Percentiles rank a stretch among this genome's conserved stretches.
Evolutionary conservation across 306 rosid genomes (phyloP).

Genomic region (Acacia confusa): DNA sequence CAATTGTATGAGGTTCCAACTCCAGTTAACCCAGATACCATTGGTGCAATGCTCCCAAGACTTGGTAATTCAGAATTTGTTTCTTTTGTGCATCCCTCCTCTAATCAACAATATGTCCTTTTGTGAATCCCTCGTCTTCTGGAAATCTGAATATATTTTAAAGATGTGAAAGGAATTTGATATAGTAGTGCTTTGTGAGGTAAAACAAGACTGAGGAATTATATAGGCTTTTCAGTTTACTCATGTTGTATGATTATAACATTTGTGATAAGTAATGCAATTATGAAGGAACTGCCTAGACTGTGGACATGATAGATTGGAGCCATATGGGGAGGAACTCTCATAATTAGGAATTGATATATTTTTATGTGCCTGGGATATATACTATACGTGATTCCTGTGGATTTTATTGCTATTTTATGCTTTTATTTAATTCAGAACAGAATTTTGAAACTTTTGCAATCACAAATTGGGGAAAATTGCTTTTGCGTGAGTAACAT

Average conservation of each 20-base stretch:
- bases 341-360: background rate
- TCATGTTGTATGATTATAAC: background rate
- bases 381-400: background rate
- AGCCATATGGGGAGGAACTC: background rate
- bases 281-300: background rate
- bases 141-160: background rate
- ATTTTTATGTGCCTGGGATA: background rate
- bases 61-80: conserved; percentile 58
- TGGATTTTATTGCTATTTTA: background rate
- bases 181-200: background rate
- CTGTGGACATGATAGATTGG: background rate
- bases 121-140: background rate
- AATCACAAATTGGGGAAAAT: background rate
- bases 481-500: background rate
- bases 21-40: conserved; percentile 78
- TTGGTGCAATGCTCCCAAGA: conserved; percentile 89
- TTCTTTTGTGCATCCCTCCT: background rate
- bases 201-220: background rate
- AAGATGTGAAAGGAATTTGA: background rate
- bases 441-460: background rate
- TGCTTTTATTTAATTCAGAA: background rate
- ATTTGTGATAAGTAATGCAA: background rate
- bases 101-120: background rate
- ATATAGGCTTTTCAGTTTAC: background rate
- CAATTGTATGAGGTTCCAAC: conserved; percentile 76